Evolutionary conservation across 495 filamentous ascomycete genomes (phyloP).

Genomic region (Talaromyces nanjingensis): DNA sequence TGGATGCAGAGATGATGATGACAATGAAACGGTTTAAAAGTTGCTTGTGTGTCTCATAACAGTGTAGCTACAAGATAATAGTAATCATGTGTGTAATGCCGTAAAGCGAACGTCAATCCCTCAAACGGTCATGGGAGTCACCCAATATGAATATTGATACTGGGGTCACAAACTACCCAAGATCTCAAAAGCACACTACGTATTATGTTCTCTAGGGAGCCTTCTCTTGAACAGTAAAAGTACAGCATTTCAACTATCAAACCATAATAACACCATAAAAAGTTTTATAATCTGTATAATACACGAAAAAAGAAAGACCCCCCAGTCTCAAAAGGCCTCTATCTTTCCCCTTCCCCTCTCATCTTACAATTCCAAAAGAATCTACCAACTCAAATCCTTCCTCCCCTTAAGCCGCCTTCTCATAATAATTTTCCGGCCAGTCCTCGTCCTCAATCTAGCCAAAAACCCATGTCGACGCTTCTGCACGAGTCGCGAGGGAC

Average conservation of each 20-base stretch:
- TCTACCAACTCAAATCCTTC: constrained; percentile 51
- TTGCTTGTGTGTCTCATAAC: neutral
- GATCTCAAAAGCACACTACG: too few relatives aligned
- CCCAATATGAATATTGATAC: too few relatives aligned
- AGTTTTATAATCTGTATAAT: constrained; percentile 6
- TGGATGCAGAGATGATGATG: constrained; percentile 7
- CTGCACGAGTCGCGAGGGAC: constrained; percentile 60
- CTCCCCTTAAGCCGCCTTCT: constrained; percentile 55
- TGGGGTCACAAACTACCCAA: too few relatives aligned
- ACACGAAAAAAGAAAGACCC: neutral
- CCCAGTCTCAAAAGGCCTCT: too few relatives aligned
- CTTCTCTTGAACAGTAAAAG: neutral
- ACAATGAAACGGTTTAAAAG: constrained; percentile 4
- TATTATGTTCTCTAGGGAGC: too few relatives aligned
- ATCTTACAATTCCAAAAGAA: neutral
- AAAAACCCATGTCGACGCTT: constrained; percentile 68
- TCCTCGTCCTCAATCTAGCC: constrained; percentile 46
- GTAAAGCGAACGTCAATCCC: too few relatives aligned
- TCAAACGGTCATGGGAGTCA: too few relatives aligned
- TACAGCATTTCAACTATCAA: neutral
- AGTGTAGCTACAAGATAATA: neutral
- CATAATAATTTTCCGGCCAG: constrained; percentile 49
- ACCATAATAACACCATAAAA: neutral
- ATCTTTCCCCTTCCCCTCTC: neutral
- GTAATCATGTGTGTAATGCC: too few relatives aligned